phyloP scores from a whole-genome alignment of 2,329 filamentous ascomycete species.

The Ophiostoma ulmi region DNA sequence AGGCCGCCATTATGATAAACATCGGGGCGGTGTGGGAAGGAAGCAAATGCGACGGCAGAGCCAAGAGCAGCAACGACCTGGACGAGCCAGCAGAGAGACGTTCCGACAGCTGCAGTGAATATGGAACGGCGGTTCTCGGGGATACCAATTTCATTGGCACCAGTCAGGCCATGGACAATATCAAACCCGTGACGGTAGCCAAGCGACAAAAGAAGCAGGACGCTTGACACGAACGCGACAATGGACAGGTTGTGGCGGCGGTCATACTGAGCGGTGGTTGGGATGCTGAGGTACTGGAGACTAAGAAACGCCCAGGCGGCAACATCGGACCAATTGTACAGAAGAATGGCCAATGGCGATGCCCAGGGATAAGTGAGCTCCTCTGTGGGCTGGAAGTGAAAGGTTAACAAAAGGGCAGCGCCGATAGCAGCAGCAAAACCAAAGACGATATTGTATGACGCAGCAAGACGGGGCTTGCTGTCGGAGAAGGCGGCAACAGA shows the following conservation, averaged over 20 bases:
- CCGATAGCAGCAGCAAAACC: slow-evolving; percentile 31
- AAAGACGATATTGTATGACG: slow-evolving; percentile 29
- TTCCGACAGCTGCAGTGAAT: slow-evolving; percentile 21
- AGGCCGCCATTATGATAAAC: slow-evolving; percentile 32
- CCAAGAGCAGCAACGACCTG: slow-evolving; percentile 30
- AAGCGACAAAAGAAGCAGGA: slow-evolving; percentile 29
- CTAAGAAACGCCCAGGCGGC: slow-evolving; percentile 30
- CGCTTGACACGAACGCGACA: slow-evolving; percentile 31
- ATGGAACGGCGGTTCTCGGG: not conserved
- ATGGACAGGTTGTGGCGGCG: slow-evolving; percentile 31
- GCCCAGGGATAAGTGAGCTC: not conserved
- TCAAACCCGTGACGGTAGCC: slow-evolving; percentile 31
- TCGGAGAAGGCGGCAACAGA: slow-evolving; percentile 34
- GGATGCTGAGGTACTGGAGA: slow-evolving; percentile 33
- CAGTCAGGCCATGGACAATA: slow-evolving; percentile 27
- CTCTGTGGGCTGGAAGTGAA: not conserved
- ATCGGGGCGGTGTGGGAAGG: slow-evolving; percentile 35
- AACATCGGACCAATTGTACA: slow-evolving; percentile 29
- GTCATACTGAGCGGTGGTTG: slow-evolving; percentile 30
- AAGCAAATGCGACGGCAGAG: slow-evolving; percentile 31
- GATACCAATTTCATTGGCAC: slow-evolving; percentile 8
- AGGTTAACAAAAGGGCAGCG: slow-evolving; percentile 27
- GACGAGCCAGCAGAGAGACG: slow-evolving; percentile 30
- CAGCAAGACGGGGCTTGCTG: slow-evolving; percentile 29
- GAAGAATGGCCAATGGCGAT: not conserved